Percentiles rank a stretch among this genome's conserved stretches.
These are phyloP conservation scores for Alnus rubra DNA, from an alignment of 306 rosid genomes.

Conservation along the genomic window DNA sequence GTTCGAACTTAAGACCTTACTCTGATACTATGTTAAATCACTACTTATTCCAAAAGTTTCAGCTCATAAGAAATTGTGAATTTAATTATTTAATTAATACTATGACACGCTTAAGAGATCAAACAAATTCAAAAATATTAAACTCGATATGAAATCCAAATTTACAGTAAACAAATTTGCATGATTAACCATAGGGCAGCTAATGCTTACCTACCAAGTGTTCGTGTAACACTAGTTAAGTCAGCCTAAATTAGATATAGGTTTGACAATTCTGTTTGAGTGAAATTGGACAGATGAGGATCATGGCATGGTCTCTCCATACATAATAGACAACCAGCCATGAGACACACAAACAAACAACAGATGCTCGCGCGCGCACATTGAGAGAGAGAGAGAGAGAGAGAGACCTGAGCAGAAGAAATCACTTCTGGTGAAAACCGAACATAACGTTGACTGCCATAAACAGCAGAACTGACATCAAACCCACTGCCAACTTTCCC, in stretches of 20 bases:
- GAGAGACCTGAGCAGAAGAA: conserved; percentile 76
- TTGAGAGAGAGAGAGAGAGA: conserved; percentile 2
- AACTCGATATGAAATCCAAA: conserved; percentile 13
- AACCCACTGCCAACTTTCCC: conserved; percentile 99
- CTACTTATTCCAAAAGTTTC: no score
- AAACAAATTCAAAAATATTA: conserved; percentile 10
- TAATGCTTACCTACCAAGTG: conserved; percentile 10
- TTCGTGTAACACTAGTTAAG: conserved; percentile 6
- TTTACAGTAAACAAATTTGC: conserved; percentile 20
- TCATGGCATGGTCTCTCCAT: conserved; percentile 19
- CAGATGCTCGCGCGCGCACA: not conserved
- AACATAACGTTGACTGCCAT: conserved; percentile 97
- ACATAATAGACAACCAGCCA: not conserved
- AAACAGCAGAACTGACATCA: conserved; percentile 97
- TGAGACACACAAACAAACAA: not conserved
- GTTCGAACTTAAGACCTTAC: no score
- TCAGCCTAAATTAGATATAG: conserved; percentile 15
- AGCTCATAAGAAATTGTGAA: no score
- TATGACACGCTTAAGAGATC: not conserved
- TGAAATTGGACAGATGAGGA: conserved; percentile 5
- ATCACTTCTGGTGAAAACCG: conserved; percentile 97
- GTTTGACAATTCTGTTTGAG: conserved; percentile 1
- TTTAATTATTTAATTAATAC: no score
- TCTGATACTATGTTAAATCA: not conserved
- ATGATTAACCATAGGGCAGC: conserved; percentile 18